Conservation (phyloP, 2,329 filamentous ascomycete species). For the Leptographium procerum region DNA sequence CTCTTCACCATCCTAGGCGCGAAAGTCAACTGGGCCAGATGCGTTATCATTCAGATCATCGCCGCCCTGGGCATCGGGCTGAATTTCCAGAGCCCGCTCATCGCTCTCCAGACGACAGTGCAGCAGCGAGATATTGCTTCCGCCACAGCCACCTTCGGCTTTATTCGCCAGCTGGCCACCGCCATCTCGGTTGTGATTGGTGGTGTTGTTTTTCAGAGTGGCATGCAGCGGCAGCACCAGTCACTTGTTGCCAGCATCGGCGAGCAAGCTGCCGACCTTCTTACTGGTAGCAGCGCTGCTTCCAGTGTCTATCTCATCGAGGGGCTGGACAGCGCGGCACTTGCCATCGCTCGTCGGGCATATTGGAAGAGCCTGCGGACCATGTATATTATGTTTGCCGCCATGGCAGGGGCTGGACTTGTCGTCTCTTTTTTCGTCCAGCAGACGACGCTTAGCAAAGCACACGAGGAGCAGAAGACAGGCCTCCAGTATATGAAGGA, state of each 20-base stretch:
- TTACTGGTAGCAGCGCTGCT: slow-evolving; percentile 49
- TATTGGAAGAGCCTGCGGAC: slow-evolving; percentile 38
- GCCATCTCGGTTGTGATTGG: slow-evolving; percentile 48
- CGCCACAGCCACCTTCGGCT: slow-evolving; percentile 50
- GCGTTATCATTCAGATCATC: slow-evolving; percentile 46
- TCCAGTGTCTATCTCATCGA: slow-evolving; percentile 48
- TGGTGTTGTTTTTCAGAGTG: slow-evolving; percentile 29
- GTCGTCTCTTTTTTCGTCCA: slow-evolving; percentile 35
- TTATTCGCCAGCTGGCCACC: slow-evolving; percentile 46
- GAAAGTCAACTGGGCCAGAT: slow-evolving; percentile 32
- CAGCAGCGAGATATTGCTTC: slow-evolving; percentile 48
- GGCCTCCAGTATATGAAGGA: slow-evolving; percentile 32
- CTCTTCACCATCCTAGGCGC: slow-evolving; percentile 44
- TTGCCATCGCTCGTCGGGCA: slow-evolving; percentile 28
- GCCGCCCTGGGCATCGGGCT: slow-evolving; percentile 50
- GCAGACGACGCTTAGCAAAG: slow-evolving; percentile 38
- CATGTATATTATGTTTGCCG: slow-evolving; percentile 48
- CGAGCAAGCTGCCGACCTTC: slow-evolving; percentile 31
- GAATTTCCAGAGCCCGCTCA: slow-evolving; percentile 51
- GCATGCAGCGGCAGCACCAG: slow-evolving; percentile 25
- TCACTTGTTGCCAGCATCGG: slow-evolving; percentile 17
- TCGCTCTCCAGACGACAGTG: slow-evolving; percentile 53
- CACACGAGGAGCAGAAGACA: slow-evolving; percentile 48
- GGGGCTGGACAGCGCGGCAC: slow-evolving; percentile 34
- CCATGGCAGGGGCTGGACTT: slow-evolving; percentile 35